Evolutionary conservation across 768 basidiomycete genomes (phyloP).

Genomic region (Sporobolomyces roseus): DNA sequence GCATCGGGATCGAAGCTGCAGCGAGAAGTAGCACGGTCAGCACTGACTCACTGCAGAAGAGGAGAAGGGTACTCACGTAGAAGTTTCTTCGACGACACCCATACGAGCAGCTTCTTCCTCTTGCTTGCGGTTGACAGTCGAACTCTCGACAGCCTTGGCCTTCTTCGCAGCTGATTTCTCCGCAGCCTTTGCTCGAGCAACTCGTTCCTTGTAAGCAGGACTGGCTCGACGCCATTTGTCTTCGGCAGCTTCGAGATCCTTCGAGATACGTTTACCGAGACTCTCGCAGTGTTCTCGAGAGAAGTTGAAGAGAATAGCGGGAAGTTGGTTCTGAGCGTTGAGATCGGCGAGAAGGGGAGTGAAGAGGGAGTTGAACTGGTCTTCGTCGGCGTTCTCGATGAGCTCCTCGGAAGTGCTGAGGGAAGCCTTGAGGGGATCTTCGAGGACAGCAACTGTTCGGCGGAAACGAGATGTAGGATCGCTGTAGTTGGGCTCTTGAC

Average conservation of each 20-base stretch:
- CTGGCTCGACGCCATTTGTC: constrained; percentile 57
- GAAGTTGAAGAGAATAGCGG: constrained; percentile 66
- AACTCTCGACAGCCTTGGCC: constrained; percentile 46
- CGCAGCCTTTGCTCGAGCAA: constrained; percentile 54
- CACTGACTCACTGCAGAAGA: background rate
- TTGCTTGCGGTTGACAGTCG: constrained; percentile 46
- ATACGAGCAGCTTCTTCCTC: constrained; percentile 40
- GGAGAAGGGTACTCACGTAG: constrained; percentile 54
- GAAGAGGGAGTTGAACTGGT: constrained; percentile 51
- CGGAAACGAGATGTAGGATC: constrained; percentile 49
- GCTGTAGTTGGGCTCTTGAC: constrained; percentile 50
- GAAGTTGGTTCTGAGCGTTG: constrained; percentile 57
- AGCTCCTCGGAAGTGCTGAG: constrained; percentile 33
- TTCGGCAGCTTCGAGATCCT: constrained; percentile 54
- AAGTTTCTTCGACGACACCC: constrained; percentile 40
- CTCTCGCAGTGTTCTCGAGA: constrained; percentile 60
- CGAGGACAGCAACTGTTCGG: constrained; percentile 49
- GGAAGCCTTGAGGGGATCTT: constrained; percentile 24
- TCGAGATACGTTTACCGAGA: constrained; percentile 53
- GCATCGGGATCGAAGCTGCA: constrained; percentile 58
- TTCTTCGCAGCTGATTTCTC: constrained; percentile 52
- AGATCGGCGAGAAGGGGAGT: constrained; percentile 60
- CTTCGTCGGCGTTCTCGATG: constrained; percentile 34
- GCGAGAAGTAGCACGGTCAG: background rate
- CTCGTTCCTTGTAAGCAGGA: constrained; percentile 57